Conservation (phyloP, 1,284 basidiomycete species). For the Phlebopus sp. region DNA sequence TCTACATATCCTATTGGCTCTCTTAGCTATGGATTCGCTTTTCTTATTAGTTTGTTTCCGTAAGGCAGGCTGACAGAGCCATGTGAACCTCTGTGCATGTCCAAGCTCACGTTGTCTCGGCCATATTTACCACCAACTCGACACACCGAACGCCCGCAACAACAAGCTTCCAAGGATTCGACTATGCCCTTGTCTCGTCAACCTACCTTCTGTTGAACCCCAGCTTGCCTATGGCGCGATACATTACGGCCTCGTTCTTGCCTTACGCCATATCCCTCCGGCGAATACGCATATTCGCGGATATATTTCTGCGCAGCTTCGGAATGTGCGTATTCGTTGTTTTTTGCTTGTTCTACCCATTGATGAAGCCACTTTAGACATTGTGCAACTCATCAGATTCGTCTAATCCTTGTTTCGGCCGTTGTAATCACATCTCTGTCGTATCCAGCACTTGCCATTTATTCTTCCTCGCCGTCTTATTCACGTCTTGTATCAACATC, state of each 20-base stretch:
- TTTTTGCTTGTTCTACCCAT: constrained; percentile 10
- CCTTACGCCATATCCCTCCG: constrained; percentile 23
- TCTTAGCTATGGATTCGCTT: constrained; percentile 12
- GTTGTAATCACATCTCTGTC: constrained; percentile 95
- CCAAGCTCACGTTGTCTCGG: too few relatives aligned
- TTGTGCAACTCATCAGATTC: constrained; percentile 88
- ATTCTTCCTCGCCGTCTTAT: constrained; percentile 67
- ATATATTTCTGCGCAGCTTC: constrained; percentile 64
- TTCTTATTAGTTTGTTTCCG: too few relatives aligned
- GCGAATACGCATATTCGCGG: constrained; percentile 41
- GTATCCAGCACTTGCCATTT: constrained; percentile 87
- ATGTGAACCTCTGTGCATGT: constrained; percentile 12
- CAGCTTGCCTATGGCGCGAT: constrained; percentile 24
- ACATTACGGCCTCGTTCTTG: constrained; percentile 16
- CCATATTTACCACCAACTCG: neutral
- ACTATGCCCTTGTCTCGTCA: neutral
- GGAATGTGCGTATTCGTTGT: constrained; percentile 58
- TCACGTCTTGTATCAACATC: constrained; percentile 57
- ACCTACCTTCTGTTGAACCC: neutral
- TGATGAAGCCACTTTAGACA: constrained; percentile 46
- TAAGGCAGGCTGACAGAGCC: constrained; percentile 3
- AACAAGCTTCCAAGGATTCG: neutral
- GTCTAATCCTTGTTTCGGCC: constrained; percentile 89
- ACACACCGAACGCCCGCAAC: neutral
- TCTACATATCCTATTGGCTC: constrained; percentile 13